These are phyloP conservation scores for Solanum hybrid DNA, from an alignment of 305 asterid species.

Conservation along the genomic window DNA sequence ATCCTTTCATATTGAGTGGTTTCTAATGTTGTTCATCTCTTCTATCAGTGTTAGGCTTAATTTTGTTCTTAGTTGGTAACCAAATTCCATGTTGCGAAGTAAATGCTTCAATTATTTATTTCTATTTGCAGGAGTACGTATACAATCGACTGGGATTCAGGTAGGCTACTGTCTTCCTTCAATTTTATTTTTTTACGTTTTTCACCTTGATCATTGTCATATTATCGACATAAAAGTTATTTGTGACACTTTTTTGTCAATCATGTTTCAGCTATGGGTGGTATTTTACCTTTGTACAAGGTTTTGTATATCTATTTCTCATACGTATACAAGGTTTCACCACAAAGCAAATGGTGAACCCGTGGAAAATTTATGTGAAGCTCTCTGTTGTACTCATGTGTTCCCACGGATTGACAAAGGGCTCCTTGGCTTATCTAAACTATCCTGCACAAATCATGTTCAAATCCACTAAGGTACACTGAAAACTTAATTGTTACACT, in stretches of 20 bases:
- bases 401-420: constrained; percentile 86
- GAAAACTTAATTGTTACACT: neutral
- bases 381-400: constrained; percentile 93
- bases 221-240: neutral
- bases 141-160: constrained; percentile 79
- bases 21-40: no score
- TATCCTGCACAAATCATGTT: constrained; percentile 96
- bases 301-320: constrained; percentile 69
- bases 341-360: constrained; percentile 88
- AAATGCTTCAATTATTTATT: neutral
- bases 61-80: neutral
- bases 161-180: constrained; percentile 18
- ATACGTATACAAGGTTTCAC: constrained; percentile 81
- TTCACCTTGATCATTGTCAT: neutral
- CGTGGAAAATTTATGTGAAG: constrained; percentile 76
- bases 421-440: constrained; percentile 82
- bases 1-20: no score
- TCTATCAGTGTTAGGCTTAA: no score
- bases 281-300: constrained; percentile 90
- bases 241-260: neutral
- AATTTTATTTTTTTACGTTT: neutral
- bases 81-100: neutral
- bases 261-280: constrained; percentile 61
- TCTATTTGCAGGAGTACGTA: constrained; percentile 63
- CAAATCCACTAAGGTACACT: constrained; percentile 78